Evolutionary conservation across 2,329 filamentous ascomycete species (phyloP), one percentile per base, ranked within the genome.

Genomic region (Aspergillus fructus): DNA sequence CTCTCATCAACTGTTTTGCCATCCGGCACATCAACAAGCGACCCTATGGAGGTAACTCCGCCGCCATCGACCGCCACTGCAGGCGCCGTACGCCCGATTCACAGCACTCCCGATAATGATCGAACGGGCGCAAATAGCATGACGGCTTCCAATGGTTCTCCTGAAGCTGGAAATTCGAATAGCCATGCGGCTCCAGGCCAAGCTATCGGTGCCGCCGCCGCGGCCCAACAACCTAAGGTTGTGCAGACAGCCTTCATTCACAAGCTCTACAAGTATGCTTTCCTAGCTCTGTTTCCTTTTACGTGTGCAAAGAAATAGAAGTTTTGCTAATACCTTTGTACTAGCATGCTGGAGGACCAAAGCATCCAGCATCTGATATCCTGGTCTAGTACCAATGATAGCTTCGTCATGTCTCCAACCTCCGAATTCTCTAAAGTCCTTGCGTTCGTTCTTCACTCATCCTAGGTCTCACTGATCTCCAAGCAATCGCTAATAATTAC

Each of bases 171-270:
- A 45, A 67, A 63, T 52, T 48, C 65, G 53, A 68, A 64, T 49
- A 68, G 64, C 49, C 67, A 71, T 62, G 63, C 56, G 39, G 30
- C 50, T 60, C 55, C 61, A 61, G 69, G 68, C 58, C 72, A 72
- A 49, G 69, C 73, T 23, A 68, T 76, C 50, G 75, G 74, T 9
- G 79, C 78, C 69, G 80, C 77, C 69, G 74, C 75, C 53, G 77
- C 79, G 48, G 88, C 93, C 52, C 91, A 96, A 71, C 93, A 96
- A 72, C 93, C 94, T 59, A 99, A 99, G 78, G 93, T 97, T 45
- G 92, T 97, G 15, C 94, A 99, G 78, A 97, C 94, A 11, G 94
- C 94, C 21, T 99, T 99, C 70, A 97, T 99, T 64, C 94, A 99
- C 76, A 99, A 99, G 76, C 85, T 99, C 37, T 99, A 97, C 82